A percentile compares a stretch with the other conserved stretches of the same genome.
Conservation (phyloP, 169 alveolate genomes). For the Plasmodium relictum region DNA sequence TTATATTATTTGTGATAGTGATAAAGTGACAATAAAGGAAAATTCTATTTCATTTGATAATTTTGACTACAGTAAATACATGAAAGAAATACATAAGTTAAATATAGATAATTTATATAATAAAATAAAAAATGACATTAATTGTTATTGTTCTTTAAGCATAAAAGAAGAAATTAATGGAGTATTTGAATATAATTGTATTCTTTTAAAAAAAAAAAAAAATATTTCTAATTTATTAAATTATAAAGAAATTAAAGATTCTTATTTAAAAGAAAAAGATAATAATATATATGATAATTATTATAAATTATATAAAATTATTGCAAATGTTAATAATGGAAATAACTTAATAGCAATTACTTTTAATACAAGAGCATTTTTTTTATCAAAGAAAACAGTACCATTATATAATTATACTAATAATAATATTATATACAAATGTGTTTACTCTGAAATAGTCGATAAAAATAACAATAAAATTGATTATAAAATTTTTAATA, state of each 20-base stretch:
- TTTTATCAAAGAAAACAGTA: conserved; percentile 12
- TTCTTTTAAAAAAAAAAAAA: conserved; percentile 2
- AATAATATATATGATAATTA: background rate
- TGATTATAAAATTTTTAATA: conserved; percentile 32
- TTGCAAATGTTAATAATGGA: conserved; percentile 27
- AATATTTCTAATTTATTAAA: background rate
- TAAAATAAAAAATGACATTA: conserved; percentile 12
- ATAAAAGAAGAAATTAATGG: conserved; percentile 41
- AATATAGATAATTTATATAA: conserved; percentile 32
- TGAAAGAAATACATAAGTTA: background rate
- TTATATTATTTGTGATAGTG: conserved; percentile 27
- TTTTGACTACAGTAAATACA: conserved; percentile 1
- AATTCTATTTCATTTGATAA: background rate
- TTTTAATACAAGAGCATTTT: conserved; percentile 37
- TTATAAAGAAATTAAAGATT: background rate
- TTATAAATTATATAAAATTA: conserved; percentile 44
- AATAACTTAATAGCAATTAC: conserved; percentile 18
- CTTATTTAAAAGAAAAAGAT: background rate
- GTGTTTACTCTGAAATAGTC: conserved; percentile 17
- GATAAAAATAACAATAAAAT: conserved; percentile 28
- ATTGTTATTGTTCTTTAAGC: background rate
- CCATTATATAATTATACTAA: conserved; percentile 63
- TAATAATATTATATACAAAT: conserved; percentile 17
- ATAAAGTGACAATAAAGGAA: conserved; percentile 3
- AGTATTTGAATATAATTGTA: conserved; percentile 45